Evolutionary conservation across 306 rosid genomes (phyloP).

Genomic region (Acacia melanoxylon): DNA sequence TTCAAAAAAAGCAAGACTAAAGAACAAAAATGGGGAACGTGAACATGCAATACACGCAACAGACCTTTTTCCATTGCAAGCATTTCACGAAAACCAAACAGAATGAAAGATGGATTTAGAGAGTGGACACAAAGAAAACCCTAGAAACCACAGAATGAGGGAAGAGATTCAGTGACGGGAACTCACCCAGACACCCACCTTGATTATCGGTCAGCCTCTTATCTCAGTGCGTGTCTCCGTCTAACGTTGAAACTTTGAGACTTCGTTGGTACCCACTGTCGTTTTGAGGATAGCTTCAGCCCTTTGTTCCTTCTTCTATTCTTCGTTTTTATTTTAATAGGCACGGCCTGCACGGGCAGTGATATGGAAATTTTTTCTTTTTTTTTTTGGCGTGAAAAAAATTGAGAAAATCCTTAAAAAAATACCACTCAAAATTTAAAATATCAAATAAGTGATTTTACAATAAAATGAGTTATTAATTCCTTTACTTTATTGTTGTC

Average conservation of each 20-base stretch:
- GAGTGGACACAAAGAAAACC: conserved; percentile 12
- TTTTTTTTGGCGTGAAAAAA: too few relatives aligned
- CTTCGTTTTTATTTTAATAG: neutral
- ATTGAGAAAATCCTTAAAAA: too few relatives aligned
- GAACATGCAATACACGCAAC: conserved; percentile 3
- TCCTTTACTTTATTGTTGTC: too few relatives aligned
- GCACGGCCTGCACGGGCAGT: too few relatives aligned
- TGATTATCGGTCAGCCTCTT: conserved; percentile 18
- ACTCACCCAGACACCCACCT: conserved; percentile 1
- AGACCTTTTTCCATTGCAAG: neutral
- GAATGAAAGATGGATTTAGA: neutral
- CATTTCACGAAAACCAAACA: neutral
- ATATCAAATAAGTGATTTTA: too few relatives aligned
- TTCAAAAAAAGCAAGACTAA: neutral
- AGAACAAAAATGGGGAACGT: neutral
- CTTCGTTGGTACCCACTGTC: neutral
- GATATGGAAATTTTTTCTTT: too few relatives aligned
- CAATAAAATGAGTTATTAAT: too few relatives aligned
- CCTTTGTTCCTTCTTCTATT: neutral
- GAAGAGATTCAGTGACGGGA: neutral
- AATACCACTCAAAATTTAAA: too few relatives aligned
- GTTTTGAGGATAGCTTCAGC: neutral
- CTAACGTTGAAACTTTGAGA: neutral
- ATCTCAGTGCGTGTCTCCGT: neutral
- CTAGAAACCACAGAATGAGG: neutral